These are phyloP conservation scores for Striga hermonthica DNA, from an alignment of 305 asterid genomes.

Conservation along the genomic window DNA sequence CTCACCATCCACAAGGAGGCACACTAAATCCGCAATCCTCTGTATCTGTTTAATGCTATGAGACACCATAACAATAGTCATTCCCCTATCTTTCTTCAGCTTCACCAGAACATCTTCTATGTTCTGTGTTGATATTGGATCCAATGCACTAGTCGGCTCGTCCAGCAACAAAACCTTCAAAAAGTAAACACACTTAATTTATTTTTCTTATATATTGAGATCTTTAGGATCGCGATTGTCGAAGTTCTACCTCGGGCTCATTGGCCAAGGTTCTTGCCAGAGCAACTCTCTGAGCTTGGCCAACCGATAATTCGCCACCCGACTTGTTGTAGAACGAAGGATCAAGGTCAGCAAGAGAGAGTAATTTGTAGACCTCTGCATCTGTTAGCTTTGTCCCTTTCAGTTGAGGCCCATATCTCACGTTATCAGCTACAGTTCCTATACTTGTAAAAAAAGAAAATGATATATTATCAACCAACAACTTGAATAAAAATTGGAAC, in stretches of 20 bases:
- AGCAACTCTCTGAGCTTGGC: constrained; percentile 81
- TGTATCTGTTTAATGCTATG: constrained; percentile 89
- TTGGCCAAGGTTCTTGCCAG: constrained; percentile 77
- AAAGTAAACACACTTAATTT: not conserved
- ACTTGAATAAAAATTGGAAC: no score
- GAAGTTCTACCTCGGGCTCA: constrained; percentile 56
- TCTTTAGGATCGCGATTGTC: not conserved
- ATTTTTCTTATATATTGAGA: not conserved
- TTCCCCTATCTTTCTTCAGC: constrained; percentile 62
- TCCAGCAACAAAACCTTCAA: constrained; percentile 74
- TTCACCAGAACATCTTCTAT: constrained; percentile 71
- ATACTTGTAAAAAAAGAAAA: not conserved
- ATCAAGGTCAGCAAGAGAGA: constrained; percentile 63
- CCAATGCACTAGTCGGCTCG: constrained; percentile 95
- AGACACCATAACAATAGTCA: constrained; percentile 74
- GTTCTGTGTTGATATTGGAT: constrained; percentile 89
- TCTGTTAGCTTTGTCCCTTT: constrained; percentile 57
- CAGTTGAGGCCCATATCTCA: constrained; percentile 65
- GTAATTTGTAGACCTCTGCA: constrained; percentile 47
- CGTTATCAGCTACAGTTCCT: constrained; percentile 72
- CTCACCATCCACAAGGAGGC: constrained; percentile 74
- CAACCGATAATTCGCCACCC: constrained; percentile 68
- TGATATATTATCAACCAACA: not conserved
- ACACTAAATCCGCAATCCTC: constrained; percentile 82
- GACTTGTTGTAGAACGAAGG: constrained; percentile 51